These are phyloP conservation scores for Andrographis paniculata DNA, from an alignment of 305 asterid species.

Conservation along the genomic window DNA sequence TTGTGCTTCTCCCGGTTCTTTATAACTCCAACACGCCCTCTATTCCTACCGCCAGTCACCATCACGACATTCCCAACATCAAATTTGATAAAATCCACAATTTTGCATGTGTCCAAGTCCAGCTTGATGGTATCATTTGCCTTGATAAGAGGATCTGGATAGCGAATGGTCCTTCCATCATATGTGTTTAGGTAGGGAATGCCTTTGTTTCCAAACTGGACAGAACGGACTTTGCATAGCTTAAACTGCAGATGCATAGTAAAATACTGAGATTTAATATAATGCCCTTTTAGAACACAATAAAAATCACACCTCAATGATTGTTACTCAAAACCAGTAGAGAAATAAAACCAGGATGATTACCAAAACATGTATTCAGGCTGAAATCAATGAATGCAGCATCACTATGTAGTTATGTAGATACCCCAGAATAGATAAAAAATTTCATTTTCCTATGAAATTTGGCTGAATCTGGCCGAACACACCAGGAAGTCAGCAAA, in stretches of 20 bases:
- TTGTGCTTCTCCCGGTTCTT: conserved; percentile 37
- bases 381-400: no score
- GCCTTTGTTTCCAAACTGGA: conserved; percentile 37
- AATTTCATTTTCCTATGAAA: background rate
- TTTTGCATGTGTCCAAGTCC: conserved; percentile 26
- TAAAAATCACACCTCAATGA: background rate
- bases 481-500: no score
- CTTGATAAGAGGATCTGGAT: conserved; percentile 35
- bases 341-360: no score
- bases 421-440: no score
- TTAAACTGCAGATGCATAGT: conserved; percentile 22
- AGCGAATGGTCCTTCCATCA: conserved; percentile 37
- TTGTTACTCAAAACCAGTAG: background rate
- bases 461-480: background rate
- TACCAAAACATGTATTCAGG: background rate
- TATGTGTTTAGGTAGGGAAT: conserved; percentile 34
- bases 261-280: background rate
- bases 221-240: conserved; percentile 33
- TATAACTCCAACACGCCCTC: conserved; percentile 30
- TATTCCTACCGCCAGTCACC: conserved; percentile 33
- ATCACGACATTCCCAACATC: conserved; percentile 36
- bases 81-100: conserved; percentile 31
- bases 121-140: conserved; percentile 33
- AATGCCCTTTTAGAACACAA: no score
- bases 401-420: no score